These are phyloP conservation scores for Phytopythium litorale DNA, from an alignment of 352 stramenopile genomes.

Conservation along the genomic window DNA sequence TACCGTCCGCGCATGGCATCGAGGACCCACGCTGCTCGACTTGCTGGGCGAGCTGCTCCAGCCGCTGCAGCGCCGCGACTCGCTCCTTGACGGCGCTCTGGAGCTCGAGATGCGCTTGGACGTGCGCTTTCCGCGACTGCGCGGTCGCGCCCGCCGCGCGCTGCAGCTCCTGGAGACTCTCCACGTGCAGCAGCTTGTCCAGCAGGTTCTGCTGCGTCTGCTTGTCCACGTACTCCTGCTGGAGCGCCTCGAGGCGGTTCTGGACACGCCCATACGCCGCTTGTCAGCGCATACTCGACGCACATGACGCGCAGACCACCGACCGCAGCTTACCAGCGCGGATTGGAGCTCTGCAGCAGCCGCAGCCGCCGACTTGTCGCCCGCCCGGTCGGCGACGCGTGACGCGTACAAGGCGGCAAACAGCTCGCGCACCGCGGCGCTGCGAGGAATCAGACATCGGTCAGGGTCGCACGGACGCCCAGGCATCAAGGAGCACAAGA, in stretches of 20 bases:
- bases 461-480: background rate
- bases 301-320: background rate
- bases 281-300: background rate
- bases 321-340: constrained; percentile 14
- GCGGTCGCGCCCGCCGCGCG: constrained; percentile 8
- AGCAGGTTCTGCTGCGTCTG: constrained; percentile 72
- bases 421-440: constrained; percentile 13
- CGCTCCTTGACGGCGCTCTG: constrained; percentile 42
- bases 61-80: constrained; percentile 23
- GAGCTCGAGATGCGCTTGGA: constrained; percentile 31
- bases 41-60: constrained; percentile 38
- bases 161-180: constrained; percentile 39
- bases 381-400: constrained; percentile 27
- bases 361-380: constrained; percentile 19
- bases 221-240: constrained; percentile 53
- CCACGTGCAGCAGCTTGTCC: constrained; percentile 65
- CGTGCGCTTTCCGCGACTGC: constrained; percentile 20
- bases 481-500: background rate
- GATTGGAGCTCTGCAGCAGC: constrained; percentile 21
- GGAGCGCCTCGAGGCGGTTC: constrained; percentile 34
- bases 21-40: constrained; percentile 29
- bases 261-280: constrained; percentile 7
- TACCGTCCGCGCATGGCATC: background rate
- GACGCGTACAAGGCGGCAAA: constrained; percentile 47
- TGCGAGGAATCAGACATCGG: background rate